Conservation (phyloP, 1,284 basidiomycete genomes). For the Bjerkandera adusta region DNA sequence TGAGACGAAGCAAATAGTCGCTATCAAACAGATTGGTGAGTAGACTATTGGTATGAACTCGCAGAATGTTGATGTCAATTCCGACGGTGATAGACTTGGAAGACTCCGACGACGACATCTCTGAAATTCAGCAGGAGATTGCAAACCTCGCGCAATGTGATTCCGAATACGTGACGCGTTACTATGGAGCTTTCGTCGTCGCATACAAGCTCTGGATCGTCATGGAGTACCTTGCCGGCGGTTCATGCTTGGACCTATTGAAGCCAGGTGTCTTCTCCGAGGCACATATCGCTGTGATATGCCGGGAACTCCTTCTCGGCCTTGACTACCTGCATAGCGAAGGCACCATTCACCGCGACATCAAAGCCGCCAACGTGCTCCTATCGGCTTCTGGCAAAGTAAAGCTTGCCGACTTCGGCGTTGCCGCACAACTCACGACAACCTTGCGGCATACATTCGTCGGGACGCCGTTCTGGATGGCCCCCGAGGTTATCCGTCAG, state of each 20-base stretch:
- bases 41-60: conserved; percentile 7
- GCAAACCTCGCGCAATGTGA: conserved; percentile 94
- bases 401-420: conserved; percentile 97
- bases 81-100: conserved; percentile 60
- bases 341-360: conserved; percentile 96
- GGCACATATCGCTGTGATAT: conserved; percentile 91
- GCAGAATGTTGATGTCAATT: conserved; percentile 6
- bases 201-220: conserved; percentile 99
- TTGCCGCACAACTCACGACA: conserved; percentile 88
- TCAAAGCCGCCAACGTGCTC: conserved; percentile 97
- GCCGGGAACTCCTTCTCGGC: conserved; percentile 90
- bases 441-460: conserved; percentile 93
- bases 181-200: conserved; percentile 96
- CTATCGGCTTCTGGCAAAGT: conserved; percentile 89
- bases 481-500: conserved; percentile 95
- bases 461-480: conserved; percentile 98
- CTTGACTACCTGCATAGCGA: conserved; percentile 94
- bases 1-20: conserved; percentile 90
- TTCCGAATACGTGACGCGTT: conserved; percentile 93
- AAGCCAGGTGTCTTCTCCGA: conserved; percentile 92
- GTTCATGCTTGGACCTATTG: conserved; percentile 95
- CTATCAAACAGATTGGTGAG: conserved; percentile 96
- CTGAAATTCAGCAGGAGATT: conserved; percentile 98
- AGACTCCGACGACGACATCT: conserved; percentile 92
- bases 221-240: conserved; percentile 98